These are phyloP conservation scores for Jimgerdemannia flammicorona DNA, from an alignment of 192 early-diverging fungal species.

Conservation along the genomic window DNA sequence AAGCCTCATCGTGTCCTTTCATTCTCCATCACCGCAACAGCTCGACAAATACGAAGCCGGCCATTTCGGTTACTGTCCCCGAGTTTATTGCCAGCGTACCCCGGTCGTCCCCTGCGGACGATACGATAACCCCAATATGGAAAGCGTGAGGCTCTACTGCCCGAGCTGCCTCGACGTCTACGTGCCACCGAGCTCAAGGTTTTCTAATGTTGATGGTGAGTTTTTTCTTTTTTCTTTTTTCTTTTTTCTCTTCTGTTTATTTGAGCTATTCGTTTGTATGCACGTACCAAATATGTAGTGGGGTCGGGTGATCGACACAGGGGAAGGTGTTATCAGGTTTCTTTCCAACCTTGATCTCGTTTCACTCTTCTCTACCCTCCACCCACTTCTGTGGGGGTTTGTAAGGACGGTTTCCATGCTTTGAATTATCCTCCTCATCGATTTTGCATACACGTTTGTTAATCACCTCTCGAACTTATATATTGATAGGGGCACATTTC, in stretches of 20 bases:
- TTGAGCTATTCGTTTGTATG: constrained; percentile 15
- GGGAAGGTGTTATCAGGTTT: too few species aligned
- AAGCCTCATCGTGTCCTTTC: background rate
- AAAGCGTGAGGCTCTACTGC: constrained; percentile 74
- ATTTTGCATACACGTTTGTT: background rate
- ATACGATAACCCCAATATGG: constrained; percentile 61
- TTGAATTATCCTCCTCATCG: background rate
- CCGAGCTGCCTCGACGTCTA: constrained; percentile 81
- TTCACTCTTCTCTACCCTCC: background rate
- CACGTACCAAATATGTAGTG: too few species aligned
- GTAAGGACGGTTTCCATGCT: constrained; percentile 16
- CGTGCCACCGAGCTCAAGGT: constrained; percentile 65
- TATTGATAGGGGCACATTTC: constrained; percentile 81
- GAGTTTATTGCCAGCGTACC: constrained; percentile 61
- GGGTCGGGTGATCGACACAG: too few species aligned
- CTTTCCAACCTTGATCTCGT: background rate
- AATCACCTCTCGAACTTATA: constrained; percentile 28
- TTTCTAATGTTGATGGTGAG: constrained; percentile 63
- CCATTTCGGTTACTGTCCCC: constrained; percentile 75
- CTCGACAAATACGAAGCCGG: constrained; percentile 70
- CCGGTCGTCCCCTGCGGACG: constrained; percentile 69
- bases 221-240: background rate
- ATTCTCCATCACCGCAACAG: constrained; percentile 16
- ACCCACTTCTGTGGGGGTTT: too few species aligned
- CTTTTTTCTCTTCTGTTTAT: constrained; percentile 1